phyloP scores from a whole-genome alignment of 331 rosid species.

The Pyracantha coccinea region DNA sequence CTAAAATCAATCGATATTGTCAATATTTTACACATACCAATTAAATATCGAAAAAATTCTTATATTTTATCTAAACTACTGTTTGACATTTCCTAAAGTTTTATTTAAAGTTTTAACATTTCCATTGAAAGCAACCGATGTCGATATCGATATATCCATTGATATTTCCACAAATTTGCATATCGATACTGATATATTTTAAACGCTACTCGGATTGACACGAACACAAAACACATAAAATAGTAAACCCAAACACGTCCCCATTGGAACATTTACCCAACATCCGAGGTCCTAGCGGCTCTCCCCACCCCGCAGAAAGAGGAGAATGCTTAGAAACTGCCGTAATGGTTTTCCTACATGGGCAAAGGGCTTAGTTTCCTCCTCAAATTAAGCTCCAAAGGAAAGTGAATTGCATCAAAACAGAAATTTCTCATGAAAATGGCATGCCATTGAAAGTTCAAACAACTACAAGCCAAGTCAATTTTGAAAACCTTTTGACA shows the following conservation, averaged over 20 bases:
- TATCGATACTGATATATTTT: too few relatives aligned
- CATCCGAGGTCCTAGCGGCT: neutral
- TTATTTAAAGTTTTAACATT: too few relatives aligned
- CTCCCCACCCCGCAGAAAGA: neutral
- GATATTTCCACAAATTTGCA: too few relatives aligned
- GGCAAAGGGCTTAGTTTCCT: neutral
- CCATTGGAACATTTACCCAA: neutral
- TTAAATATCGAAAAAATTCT: too few relatives aligned
- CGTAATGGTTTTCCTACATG: neutral
- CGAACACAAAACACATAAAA: neutral
- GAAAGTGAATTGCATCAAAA: neutral
- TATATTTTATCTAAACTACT: too few relatives aligned
- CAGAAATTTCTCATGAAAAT: neutral
- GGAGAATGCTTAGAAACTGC: neutral
- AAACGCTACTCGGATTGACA: neutral
- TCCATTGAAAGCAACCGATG: too few relatives aligned
- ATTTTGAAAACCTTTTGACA: neutral
- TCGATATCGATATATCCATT: too few relatives aligned
- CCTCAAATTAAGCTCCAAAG: neutral
- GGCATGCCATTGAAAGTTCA: constrained; percentile 1
- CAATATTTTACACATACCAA: too few relatives aligned
- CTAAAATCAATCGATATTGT: too few relatives aligned
- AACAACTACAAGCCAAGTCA: neutral
- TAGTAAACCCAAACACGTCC: neutral
- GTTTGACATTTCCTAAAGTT: too few relatives aligned